Base-by-base conservation (phyloP, 257 asterid genomes). In the Echites panduratus region DNA sequence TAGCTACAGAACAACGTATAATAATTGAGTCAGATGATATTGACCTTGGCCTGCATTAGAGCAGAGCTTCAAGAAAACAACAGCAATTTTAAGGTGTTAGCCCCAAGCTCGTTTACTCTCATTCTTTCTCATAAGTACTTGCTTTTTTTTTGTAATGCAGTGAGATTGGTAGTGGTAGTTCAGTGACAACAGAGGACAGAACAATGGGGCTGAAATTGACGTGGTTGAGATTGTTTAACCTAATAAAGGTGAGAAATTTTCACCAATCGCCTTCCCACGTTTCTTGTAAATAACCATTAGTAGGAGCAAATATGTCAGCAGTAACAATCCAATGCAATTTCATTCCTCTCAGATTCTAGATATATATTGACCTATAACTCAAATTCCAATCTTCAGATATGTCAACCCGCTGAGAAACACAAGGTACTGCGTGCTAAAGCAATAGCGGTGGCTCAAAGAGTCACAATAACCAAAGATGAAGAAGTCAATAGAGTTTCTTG, bases 401-500 rank as follows among this genome's bases (percentile, higher is more conserved):
- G 86, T 24, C 77, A 71, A 32, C 78, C 89, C 44, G 50, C 49
- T 52, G 69, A 47, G 61, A 49, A 17, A 12, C 83, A 58, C 24
- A 69, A 73, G 54, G 52, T 84, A 16, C 71, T 89, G 83, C 82
- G 94, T 58, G 96, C 86, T 44, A 86, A 91, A 83, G 95, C 96
- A 35, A 82, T 88, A 70, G 87, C 79, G 11, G 90, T 91, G 54
- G 99, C 99, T 48, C 88, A 74, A 50, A 83, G 90, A 82, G 93
- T 91, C 50, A 75, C 89, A n/a, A 49, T 85, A 35, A 74, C 75
- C 22, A 79, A 53, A 71, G 85, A 86, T 35, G 83, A 74, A 29
- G 80, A 74, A 38, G 44, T 76, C 52, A 70, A 79, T 16, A 88
- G 83, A 74, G 90, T 83, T 75, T 87, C 89, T 71, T 94, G 97